Percentiles rank a stretch among this genome's conserved stretches.
Conservation (phyloP, 805 yeast species). For the Barnettozyma siamensis region DNA sequence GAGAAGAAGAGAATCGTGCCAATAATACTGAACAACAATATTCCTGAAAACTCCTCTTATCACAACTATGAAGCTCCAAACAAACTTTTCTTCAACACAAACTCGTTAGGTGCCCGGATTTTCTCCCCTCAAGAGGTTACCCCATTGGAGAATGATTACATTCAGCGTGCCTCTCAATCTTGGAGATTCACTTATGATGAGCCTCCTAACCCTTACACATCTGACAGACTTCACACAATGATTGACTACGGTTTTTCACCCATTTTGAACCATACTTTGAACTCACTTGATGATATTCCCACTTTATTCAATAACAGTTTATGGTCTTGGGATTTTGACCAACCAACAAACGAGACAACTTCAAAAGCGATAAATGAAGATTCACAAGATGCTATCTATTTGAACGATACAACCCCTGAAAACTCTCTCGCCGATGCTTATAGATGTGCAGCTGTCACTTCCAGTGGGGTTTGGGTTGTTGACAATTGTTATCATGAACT, state of each 20-base stretch:
- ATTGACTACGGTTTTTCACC: constrained; percentile 63
- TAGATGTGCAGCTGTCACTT: constrained; percentile 38
- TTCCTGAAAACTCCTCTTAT: constrained; percentile 29
- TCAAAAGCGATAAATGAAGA: not conserved
- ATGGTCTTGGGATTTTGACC: constrained; percentile 73
- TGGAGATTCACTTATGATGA: constrained; percentile 40
- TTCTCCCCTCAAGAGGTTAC: not conserved
- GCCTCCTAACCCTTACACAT: constrained; percentile 37
- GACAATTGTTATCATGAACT: constrained; percentile 56
- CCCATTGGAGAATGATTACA: not conserved
- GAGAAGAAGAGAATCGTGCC: constrained; percentile 32
- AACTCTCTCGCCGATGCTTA: constrained; percentile 24
- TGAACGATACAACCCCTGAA: not conserved
- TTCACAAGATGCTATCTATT: not conserved
- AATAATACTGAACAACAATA: constrained; percentile 26
- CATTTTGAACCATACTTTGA: constrained; percentile 40
- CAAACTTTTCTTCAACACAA: not conserved
- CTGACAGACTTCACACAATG: constrained; percentile 31
- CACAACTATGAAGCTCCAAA: constrained; percentile 14
- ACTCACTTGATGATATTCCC: constrained; percentile 24
- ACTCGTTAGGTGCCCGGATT: constrained; percentile 1
- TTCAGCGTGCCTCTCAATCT: constrained; percentile 14
- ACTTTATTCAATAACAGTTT: constrained; percentile 30
- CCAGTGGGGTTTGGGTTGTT: constrained; percentile 51
- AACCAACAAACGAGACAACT: constrained; percentile 36